Conservation (phyloP, 257 asterid species). For the Nicotiana paniculata region DNA sequence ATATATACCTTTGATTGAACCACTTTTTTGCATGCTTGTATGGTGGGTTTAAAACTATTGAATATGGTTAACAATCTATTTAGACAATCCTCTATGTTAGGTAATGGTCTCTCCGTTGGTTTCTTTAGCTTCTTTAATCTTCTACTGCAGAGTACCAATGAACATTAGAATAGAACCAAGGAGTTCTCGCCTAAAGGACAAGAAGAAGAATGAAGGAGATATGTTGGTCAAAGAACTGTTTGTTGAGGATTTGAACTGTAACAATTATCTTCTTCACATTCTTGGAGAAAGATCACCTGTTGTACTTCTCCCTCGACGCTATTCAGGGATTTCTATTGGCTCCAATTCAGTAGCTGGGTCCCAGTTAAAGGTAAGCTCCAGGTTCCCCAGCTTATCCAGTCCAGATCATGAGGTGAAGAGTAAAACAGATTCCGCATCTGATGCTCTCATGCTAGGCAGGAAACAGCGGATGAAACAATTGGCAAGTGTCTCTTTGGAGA, state of each 20-base stretch:
- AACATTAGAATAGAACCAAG: conserved; percentile 57
- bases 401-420: conserved; percentile 44
- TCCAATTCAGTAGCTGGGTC: conserved; percentile 29
- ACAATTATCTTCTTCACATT: conserved; percentile 53
- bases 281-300: conserved; percentile 79
- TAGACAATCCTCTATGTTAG: neutral
- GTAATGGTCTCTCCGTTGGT: neutral
- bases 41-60: conserved; percentile 1
- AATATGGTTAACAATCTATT: neutral
- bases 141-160: conserved; percentile 52
- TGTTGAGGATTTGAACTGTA: conserved; percentile 69
- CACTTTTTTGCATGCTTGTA: neutral
- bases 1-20: neutral
- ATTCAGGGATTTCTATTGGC: conserved; percentile 29
- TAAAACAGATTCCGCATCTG: conserved; percentile 24
- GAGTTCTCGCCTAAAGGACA: conserved; percentile 85
- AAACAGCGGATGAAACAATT: conserved; percentile 34
- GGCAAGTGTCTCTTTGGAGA: conserved; percentile 20
- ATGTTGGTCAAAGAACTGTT: conserved; percentile 73
- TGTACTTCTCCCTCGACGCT: conserved; percentile 65
- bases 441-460: conserved; percentile 23
- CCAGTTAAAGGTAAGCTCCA: conserved; percentile 36
- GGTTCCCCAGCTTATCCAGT: conserved; percentile 50
- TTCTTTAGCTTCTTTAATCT: conserved; percentile 20
- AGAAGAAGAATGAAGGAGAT: conserved; percentile 86